phyloP scores from a whole-genome alignment of 768 basidiomycete genomes.

The Boletus patriciae region DNA sequence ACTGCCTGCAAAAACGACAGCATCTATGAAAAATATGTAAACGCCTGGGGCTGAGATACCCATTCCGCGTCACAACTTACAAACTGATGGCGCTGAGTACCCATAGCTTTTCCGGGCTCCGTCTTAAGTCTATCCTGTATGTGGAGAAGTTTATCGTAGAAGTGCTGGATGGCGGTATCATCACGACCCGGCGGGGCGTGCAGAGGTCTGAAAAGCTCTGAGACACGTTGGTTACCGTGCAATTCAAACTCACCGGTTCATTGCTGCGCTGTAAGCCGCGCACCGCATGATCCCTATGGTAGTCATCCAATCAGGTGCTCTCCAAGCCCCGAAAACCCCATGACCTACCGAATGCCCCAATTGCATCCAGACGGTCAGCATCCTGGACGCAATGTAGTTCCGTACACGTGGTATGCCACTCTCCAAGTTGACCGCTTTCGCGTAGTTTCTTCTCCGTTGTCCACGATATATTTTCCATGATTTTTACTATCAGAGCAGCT shows the following conservation, averaged over 20 bases:
- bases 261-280: conserved; percentile 59
- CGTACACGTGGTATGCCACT: conserved; percentile 68
- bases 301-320: background rate
- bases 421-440: conserved; percentile 51
- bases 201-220: conserved; percentile 36
- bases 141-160: conserved; percentile 80
- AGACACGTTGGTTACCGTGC: background rate
- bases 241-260: conserved; percentile 43
- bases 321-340: background rate
- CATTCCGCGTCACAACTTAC: conserved; percentile 40
- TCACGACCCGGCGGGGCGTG: conserved; percentile 49
- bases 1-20: conserved; percentile 60
- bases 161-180: conserved; percentile 73
- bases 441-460: conserved; percentile 73
- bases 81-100: conserved; percentile 67
- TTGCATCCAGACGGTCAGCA: conserved; percentile 76
- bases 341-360: conserved; percentile 70
- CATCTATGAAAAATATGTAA: conserved; percentile 43
- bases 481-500: conserved; percentile 51
- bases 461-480: conserved; percentile 85
- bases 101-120: conserved; percentile 62
- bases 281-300: conserved; percentile 60
- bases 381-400: conserved; percentile 86
- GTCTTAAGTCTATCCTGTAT: conserved; percentile 80
- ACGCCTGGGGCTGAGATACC: conserved; percentile 2